Percentiles rank a stretch among this genome's conserved stretches.
Conservation (phyloP, 2,329 filamentous ascomycete species). For the Botryotinia narcissicola region DNA sequence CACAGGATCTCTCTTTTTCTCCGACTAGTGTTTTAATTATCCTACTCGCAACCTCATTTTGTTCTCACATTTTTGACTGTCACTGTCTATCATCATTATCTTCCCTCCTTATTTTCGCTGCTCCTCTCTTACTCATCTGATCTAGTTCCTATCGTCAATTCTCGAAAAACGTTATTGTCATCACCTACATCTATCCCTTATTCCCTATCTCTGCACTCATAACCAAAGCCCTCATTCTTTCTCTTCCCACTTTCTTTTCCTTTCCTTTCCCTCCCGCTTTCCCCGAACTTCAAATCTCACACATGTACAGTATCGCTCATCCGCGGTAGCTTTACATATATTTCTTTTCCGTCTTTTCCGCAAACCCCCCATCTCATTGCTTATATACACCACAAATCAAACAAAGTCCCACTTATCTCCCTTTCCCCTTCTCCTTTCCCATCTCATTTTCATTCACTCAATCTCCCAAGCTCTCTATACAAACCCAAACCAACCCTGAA, state of each 20-base stretch:
- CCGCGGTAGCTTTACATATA: accelerated
- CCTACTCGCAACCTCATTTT: too few relatives aligned
- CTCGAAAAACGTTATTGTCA: not conserved
- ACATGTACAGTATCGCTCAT: not conserved
- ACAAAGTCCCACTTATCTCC: not conserved
- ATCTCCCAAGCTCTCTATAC: not conserved
- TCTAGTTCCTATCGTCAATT: not conserved
- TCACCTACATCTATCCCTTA: not conserved
- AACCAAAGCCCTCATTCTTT: not conserved
- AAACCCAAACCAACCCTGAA: not conserved
- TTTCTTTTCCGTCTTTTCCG: too few relatives aligned
- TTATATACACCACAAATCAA: not conserved
- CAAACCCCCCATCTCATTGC: not conserved
- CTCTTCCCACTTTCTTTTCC: not conserved
- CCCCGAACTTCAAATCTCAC: not conserved
- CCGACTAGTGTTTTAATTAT: not conserved
- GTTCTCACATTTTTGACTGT: accelerated
- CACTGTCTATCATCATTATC: not conserved
- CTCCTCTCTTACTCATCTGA: not conserved
- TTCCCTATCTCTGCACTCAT: not conserved
- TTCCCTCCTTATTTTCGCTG: not conserved
- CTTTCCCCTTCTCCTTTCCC: not conserved
- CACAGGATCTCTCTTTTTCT: not conserved
- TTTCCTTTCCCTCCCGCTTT: not conserved
- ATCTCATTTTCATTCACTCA: not conserved